A percentile compares a stretch with the other conserved stretches of the same genome.
These are phyloP conservation scores for Spizellomyces sp. DNA, from an alignment of 192 early-diverging fungal genomes.

Conservation along the genomic window DNA sequence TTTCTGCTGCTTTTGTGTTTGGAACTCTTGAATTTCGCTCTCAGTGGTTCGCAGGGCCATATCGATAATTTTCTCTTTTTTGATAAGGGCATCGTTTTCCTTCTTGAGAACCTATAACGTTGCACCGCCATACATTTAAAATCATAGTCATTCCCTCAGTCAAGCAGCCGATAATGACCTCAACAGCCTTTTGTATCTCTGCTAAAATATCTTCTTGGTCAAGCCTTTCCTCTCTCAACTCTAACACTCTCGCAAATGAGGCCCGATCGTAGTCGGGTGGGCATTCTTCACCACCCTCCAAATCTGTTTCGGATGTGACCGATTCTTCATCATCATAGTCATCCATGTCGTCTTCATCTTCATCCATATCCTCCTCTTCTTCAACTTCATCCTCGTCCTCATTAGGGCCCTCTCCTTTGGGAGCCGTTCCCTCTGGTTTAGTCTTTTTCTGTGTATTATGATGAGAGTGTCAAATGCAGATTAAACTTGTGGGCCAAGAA, in stretches of 20 bases:
- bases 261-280: slow-evolving; percentile 54
- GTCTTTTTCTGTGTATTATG: slow-evolving; percentile 45
- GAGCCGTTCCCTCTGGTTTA: slow-evolving; percentile 29
- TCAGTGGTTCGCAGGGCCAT: slow-evolving; percentile 51
- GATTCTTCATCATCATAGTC: slow-evolving; percentile 36
- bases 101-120: slow-evolving; percentile 54
- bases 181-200: slow-evolving; percentile 66
- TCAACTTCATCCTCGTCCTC: slow-evolving; percentile 43
- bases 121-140: background rate
- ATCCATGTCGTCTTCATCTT: slow-evolving; percentile 54
- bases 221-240: slow-evolving; percentile 51
- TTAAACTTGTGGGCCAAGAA: background rate
- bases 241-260: slow-evolving; percentile 41
- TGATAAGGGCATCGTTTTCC: slow-evolving; percentile 62
- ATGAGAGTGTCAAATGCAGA: background rate
- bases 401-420: slow-evolving; percentile 31
- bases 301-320: slow-evolving; percentile 40
- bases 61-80: slow-evolving; percentile 64
- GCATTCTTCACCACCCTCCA: slow-evolving; percentile 51
- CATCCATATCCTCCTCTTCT: slow-evolving; percentile 47
- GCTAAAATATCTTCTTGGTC: slow-evolving; percentile 59
- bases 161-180: slow-evolving; percentile 31
- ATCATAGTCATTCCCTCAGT: background rate
- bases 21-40: slow-evolving; percentile 67
- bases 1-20: slow-evolving; percentile 67